These are phyloP conservation scores for Bacterosira constricta DNA, from an alignment of 108 stramenopile species.

Conservation along the genomic window DNA sequence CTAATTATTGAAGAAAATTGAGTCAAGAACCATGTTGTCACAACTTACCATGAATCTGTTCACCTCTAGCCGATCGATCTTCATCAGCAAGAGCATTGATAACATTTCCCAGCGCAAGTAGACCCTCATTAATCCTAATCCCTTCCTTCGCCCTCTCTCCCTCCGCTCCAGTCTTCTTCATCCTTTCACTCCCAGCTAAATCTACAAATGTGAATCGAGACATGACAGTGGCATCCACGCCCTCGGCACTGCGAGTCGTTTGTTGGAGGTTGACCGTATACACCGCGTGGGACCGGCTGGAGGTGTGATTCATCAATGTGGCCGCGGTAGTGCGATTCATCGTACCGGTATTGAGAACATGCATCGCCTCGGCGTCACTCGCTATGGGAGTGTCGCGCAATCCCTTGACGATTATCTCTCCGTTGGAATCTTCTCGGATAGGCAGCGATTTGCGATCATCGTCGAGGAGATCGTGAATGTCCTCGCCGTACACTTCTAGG, in stretches of 20 bases:
- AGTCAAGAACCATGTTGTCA: neutral
- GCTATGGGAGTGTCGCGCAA: constrained; percentile 49
- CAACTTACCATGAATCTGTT: constrained; percentile 71
- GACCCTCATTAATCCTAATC: constrained; percentile 95
- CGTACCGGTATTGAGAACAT: constrained; percentile 87
- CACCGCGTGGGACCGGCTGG: constrained; percentile 83
- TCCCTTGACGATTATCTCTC: constrained; percentile 68
- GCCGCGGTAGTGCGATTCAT: constrained; percentile 91
- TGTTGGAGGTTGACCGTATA: constrained; percentile 74
- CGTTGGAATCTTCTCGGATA: constrained; percentile 76
- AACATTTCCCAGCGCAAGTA: constrained; percentile 96
- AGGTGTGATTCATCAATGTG: constrained; percentile 91
- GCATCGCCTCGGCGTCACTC: constrained; percentile 59
- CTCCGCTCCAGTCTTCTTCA: constrained; percentile 93
- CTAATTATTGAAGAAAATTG: neutral
- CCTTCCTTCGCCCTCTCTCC: constrained; percentile 88
- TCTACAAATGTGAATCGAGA: constrained; percentile 88
- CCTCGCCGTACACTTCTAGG: constrained; percentile 95
- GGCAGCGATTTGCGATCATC: constrained; percentile 65
- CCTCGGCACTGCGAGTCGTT: constrained; percentile 42
- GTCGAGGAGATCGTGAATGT: constrained; percentile 88
- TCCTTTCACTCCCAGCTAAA: constrained; percentile 89
- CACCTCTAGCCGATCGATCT: constrained; percentile 63
- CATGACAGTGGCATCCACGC: constrained; percentile 63
- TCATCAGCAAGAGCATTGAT: constrained; percentile 97